Evolutionary conservation across 116 monocot genomes (phyloP), one percentile per base, ranked within the genome.

Genomic region (Iris pallida): DNA sequence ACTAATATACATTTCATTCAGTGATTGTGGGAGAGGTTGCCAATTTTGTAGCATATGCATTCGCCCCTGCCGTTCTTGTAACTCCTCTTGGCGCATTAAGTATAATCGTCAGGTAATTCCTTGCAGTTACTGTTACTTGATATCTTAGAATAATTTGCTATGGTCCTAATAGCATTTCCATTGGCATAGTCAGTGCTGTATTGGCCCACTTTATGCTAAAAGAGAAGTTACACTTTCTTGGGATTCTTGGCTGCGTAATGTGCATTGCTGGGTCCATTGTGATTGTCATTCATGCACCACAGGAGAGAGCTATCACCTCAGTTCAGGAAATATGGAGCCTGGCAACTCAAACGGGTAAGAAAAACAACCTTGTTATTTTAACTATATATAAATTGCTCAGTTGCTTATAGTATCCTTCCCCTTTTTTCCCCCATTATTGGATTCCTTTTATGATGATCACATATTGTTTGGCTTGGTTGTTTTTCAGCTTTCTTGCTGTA

Each of bases 401-500:
- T 15, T 66, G 53, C 20, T 41, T 16, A 41, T 53, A 57, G 65
- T n/a, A 14, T n/a, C n/a, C n/a, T 18, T 42, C 19, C 3, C 40
- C 20, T 65, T 64, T 9, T 19, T 9, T 59, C 16, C n/a, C 71
- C 8, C 42, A 11, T 62, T 76, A 5, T 52, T 56, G 71, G 54
- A 49, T 16, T 14, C 61, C 17, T 43, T 68, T 20, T 64, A 68
- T 75, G 53, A 58, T 71, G 45, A 18, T 55, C 47, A 76, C 65
- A 44, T 20, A 74, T 75, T 78, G 53, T 60, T 76, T 75, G 30
- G 10, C 8, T 80, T 85, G 30, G n/a, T 63, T 79, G 20, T 73
- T 76, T 83, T 85, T 63, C 91, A 96, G 96, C 84, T 74, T 96
- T 96, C 81, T 73, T 92, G 72, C 65, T 96, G 19, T 96, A 92